Base-by-base conservation (phyloP, 306 rosid genomes). In the Vigna trinervia region DNA sequence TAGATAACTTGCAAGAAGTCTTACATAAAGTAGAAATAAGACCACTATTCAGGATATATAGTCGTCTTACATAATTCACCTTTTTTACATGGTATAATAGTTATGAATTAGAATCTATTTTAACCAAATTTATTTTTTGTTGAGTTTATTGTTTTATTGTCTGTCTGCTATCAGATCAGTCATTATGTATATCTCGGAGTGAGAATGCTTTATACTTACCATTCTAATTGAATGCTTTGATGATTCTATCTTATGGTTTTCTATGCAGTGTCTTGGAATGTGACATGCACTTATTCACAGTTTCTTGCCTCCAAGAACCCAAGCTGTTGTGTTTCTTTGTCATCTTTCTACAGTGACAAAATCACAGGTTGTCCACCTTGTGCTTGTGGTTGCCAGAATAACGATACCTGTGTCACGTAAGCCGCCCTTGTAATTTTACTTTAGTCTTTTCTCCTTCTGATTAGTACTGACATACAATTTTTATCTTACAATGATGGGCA, bases 231-330 rank as follows among this genome's bases (percentile, higher is more conserved):
- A 13, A 2, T 60, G 36, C 1, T 58, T 32, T 34, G 64, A 50
- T 23, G 73, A 22, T 71, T 46, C 13, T 46, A 19, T 23, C 59
- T 69, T 23, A 32, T 38, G 78, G 80, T 73, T 77, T 71, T 78
- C 17, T 53, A 23, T 90, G 85, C 88, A 94, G 98, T 91, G 94
- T 91, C 98, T 34, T 94, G 98, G 98, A 94, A 94, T 54, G 98
- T 87, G 66, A 94, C 97, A 46, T 94, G 98, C 50, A 94, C 98
- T 52, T 94, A 94, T 56, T 94, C 98, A 9, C 97, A 94, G 59
- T 90, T 91, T 80, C 90, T 94, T 70, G 96, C 98, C 78, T 90
- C 87, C 59, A 87, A 90, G 87, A 86, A 91, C 43, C 98, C 98
- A 6, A 94, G 94, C 64, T 94, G 98, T 62, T 94, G 98, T 46